Evolutionary conservation across 345 rosid species (phyloP).

Genomic region (Salix udensis): DNA sequence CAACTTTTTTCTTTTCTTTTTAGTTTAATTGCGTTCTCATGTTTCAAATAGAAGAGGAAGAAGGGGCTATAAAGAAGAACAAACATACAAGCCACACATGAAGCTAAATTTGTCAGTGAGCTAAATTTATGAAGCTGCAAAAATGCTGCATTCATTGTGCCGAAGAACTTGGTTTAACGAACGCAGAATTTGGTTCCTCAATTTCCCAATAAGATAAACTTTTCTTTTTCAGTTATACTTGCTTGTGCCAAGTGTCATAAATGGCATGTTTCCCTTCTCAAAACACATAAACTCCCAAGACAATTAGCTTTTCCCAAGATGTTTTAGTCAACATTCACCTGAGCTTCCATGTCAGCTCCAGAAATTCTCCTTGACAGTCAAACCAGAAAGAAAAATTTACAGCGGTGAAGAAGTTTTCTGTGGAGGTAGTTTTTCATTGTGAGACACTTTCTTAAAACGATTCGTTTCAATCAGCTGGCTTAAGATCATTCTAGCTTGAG

Average conservation of each 20-base stretch:
- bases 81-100: too few species aligned
- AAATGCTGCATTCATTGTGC: too few species aligned
- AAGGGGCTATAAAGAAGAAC: neutral
- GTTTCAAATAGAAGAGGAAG: neutral
- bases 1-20: neutral
- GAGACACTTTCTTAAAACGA: neutral
- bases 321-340: neutral
- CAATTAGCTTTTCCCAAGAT: neutral
- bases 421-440: neutral
- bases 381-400: neutral
- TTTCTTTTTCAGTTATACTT: too few species aligned
- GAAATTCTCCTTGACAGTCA: neutral
- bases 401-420: neutral
- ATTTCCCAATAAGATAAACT: too few species aligned
- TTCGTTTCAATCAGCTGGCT: neutral
- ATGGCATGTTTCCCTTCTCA: too few species aligned
- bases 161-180: too few species aligned
- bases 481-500: too few species aligned
- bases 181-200: too few species aligned
- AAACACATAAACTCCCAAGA: too few species aligned
- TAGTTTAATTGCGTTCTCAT: neutral
- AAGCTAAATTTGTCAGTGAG: too few species aligned
- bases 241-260: too few species aligned
- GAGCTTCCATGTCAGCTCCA: neutral
- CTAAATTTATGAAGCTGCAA: too few species aligned